Base-by-base conservation (phyloP, 1,284 basidiomycete genomes). In the Marasmius sp. region DNA sequence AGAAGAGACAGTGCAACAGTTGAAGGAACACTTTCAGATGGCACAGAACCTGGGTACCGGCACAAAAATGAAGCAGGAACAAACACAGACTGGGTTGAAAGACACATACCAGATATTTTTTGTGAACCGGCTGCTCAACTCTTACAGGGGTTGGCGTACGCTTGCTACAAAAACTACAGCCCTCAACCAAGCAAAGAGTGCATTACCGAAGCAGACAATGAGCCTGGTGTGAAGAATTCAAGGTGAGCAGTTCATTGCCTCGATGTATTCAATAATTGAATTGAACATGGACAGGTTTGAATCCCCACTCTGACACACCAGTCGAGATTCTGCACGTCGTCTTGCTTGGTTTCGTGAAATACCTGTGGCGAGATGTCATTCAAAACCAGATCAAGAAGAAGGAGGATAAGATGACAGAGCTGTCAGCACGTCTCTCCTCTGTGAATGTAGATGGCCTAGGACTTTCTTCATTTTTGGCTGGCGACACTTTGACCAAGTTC, bases 291-390 rank as follows among this genome's bases (percentile, higher is more conserved):
- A 27, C 27, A 74, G 73, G 68, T 6, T 62, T 76, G 2, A 71
- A 79, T 66, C 73, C 75, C 0, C 75, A 78, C 59, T 60, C 54
- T 20, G 77, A 78, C 58, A 77, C 73, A 0, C 76, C 75, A 0
- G 70, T 77, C 3, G 72, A 79, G 50, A 72, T 77, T 11, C 63
- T 79, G 0, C 77, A 79, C 64, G 70, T 74, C 3, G 66, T 78
- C n/a, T 64, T 79, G 0, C 70, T 79, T 1, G 75, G 77, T 0
- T 74, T 77, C 63, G 67, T 77, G 50, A 77, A 78, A 49, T 79
- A 78, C 56, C 65, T 78, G 8, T 78, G 77, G 77, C 66, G 70
- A 0, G 75, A 78, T 65, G 61, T 69, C 0, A 63, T 77, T 9
- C 53, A 70, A 16, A 65, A 68, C 34, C 68, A 71, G 37, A 49